These are phyloP conservation scores for Pseudoneurospora amorphoporcata DNA, from an alignment of 495 filamentous ascomycete genomes.

Conservation along the genomic window DNA sequence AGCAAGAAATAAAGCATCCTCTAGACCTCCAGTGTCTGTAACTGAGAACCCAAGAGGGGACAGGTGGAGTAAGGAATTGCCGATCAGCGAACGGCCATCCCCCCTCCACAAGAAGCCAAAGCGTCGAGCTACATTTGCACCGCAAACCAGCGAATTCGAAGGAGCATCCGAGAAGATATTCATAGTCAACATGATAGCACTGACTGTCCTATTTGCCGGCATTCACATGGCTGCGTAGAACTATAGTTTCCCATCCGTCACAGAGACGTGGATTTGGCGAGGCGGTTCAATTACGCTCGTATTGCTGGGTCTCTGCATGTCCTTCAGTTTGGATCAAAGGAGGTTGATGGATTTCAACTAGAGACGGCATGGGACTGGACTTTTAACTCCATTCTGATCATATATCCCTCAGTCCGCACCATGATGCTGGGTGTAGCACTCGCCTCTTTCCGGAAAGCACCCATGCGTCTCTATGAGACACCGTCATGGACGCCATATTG, in stretches of 20 bases:
- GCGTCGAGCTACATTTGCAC: background rate
- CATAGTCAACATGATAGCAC: rapidly evolving
- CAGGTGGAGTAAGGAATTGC: background rate
- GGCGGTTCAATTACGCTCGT: background rate
- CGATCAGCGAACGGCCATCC: background rate
- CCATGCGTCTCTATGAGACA: background rate
- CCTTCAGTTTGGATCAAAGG: too few species aligned
- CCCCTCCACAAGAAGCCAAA: background rate
- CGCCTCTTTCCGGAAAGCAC: background rate
- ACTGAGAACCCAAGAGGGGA: background rate
- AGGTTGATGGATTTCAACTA: too few species aligned
- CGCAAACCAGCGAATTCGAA: rapidly evolving
- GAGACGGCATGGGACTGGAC: background rate
- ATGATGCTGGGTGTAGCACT: background rate
- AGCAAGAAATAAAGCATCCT: background rate
- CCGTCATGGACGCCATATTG: background rate
- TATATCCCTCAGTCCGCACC: background rate
- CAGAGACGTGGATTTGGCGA: background rate
- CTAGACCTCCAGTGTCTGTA: background rate
- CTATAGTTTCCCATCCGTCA: background rate
- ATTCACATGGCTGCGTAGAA: background rate
- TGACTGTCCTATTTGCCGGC: background rate
- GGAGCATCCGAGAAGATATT: rapidly evolving
- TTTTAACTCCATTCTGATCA: background rate
- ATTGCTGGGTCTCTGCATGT: background rate